Base-by-base conservation (phyloP, 1,284 basidiomycete genomes). In the Athelia sp. region DNA sequence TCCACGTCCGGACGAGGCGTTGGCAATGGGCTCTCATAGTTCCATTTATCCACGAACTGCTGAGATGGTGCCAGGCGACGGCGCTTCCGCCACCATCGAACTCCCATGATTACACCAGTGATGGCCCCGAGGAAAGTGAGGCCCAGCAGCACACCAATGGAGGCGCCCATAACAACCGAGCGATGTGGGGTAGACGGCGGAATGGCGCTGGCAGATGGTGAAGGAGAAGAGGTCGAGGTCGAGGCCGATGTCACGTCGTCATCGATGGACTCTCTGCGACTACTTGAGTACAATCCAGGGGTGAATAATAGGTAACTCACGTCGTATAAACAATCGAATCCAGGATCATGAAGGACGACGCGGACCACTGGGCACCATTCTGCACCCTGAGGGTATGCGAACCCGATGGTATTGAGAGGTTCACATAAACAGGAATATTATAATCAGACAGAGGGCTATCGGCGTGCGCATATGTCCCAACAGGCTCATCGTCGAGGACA, bases 401-500 rank as follows among this genome's bases (percentile, higher is more conserved):
- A 13, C 49, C 54, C n/a, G 36, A 6, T 8, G 36, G 36, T n/a
- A 40, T 40, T 18, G 56, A 47, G 3, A 56, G 44, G 14, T 58
- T 63, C 10, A 56, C 48, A 48, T 61, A 71, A 18, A 72, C 67
- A 11, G 55, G 56, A 17, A 65, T 59, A 50, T 61, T 50, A 52
- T 68, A 67, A 1, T 66, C 57, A 4, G 42, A 19, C 38, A n/a
- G 36, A 17, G 15, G 36, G 15, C n/a, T 17, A 4, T 13, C 26
- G 13, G 26, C 26, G 26, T 58, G 54, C 2, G 26, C 18, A 49
- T 63, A 72, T 0, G 53, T 46, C 23, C 64, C 69, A 0, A 56
- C 59, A 1, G 47, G 36, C n/a, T 59, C 50, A n/a, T 58, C 63
- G 50, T 73, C 69, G 43, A 72, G 57, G 43, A 55, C 62, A 57